These are phyloP conservation scores for Colletotrichum camelliae DNA, from an alignment of 2,329 filamentous ascomycete genomes.

Conservation along the genomic window DNA sequence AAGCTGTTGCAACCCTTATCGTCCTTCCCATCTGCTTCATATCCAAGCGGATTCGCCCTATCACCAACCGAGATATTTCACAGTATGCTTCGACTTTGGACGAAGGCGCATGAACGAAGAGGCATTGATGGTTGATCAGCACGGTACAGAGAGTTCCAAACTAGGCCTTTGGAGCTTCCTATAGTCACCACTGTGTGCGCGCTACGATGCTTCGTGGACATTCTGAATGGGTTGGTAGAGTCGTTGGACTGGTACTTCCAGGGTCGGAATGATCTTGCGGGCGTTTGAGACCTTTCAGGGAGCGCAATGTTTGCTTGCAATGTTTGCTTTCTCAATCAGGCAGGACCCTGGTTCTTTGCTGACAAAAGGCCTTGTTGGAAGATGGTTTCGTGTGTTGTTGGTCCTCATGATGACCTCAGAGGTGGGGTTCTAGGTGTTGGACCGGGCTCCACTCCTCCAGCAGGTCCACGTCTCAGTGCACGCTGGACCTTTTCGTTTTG, in stretches of 20 bases:
- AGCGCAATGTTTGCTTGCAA: background rate
- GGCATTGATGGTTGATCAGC: too few species aligned
- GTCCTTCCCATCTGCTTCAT: too few species aligned
- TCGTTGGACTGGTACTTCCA: rapidly evolving
- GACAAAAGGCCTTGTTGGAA: background rate
- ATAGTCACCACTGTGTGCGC: background rate
- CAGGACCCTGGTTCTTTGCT: background rate
- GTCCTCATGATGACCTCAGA: background rate
- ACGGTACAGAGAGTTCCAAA: too few species aligned
- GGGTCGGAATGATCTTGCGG: background rate
- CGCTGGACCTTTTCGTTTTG: too few species aligned
- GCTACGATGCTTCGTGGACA: background rate
- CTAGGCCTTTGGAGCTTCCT: too few species aligned
- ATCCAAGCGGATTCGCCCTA: too few species aligned
- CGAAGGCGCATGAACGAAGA: too few species aligned
- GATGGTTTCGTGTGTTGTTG: background rate
- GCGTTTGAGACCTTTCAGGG: background rate
- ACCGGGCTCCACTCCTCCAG: background rate
- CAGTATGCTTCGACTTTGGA: too few species aligned
- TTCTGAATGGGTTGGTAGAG: background rate
- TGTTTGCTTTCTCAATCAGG: background rate
- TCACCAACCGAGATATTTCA: too few species aligned
- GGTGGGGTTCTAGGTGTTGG: background rate
- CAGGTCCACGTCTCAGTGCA: too few species aligned
- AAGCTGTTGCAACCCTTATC: too few species aligned